Evolutionary conservation across 495 filamentous ascomycete species (phyloP), one percentile per base, ranked within the genome.

Genomic region (Podospora didyma): DNA sequence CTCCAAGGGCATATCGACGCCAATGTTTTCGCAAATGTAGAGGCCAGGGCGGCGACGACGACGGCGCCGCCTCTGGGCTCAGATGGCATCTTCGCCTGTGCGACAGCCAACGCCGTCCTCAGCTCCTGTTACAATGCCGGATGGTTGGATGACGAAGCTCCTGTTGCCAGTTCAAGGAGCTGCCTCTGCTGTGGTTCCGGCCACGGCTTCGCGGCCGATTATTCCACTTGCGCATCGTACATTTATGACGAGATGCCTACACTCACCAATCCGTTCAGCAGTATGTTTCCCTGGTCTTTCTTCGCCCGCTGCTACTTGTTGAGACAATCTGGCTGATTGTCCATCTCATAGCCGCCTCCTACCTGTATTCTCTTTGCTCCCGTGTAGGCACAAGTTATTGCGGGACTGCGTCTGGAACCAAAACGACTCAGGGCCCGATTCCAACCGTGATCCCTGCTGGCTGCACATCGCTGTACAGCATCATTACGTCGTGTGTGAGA

Each of bases 191-290:
- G 68, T 37, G 42, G 31, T 28, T 37, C 35, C 3, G 45, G 31
- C 23, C 34, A 44, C 1, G 51, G 51, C 5, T 12, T 67, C 28
- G 54, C 42, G 37, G 1, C 28, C 2, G 52, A 42, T 17, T 70
- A 69, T 47, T 57, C 51, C 1, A 46, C 49, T 14, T 70, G 68
- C 55, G 62, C 63, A 0, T 60, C 60, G 19, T 70, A 67, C 41
- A 54, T 67, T 49, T 39, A 12, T 35, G 49, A 56, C 16, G 47
- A 48, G 7, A 54, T 47, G 7, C 50, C 53, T 3, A 44, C 24
- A 2, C 45, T 56, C 3, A 59, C 49, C n/a, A 45, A 48, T 6
- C 50, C 24, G 26, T 62, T 57, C 20, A 37, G 48, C 6, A 28
- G 58, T 60, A 52, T 39, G 31, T 31, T 24, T 7, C 34, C 17